phyloP scores from a whole-genome alignment of 139 green algal species.

The Zygnema cylindricum region DNA sequence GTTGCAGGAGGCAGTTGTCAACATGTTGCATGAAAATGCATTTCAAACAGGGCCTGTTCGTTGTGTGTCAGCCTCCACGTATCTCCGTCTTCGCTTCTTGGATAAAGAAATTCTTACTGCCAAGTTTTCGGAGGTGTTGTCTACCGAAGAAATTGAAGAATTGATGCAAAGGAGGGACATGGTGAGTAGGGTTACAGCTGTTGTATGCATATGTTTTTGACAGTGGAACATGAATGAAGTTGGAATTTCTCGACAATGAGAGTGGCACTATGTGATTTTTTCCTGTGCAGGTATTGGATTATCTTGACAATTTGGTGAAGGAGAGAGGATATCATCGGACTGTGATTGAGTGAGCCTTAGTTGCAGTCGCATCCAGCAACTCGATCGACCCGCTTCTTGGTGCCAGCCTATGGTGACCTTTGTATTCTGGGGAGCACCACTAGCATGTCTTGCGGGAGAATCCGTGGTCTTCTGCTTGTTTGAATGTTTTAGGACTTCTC shows the following conservation, averaged over 20 bases:
- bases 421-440: no score
- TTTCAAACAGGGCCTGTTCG: constrained; percentile 76
- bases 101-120: constrained; percentile 63
- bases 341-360: constrained; percentile 41
- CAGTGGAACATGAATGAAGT: not conserved
- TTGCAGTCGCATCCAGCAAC: no score
- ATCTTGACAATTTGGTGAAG: constrained; percentile 79
- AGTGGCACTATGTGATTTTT: constrained; percentile 1
- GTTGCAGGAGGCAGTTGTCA: constrained; percentile 62
- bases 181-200: constrained; percentile 6
- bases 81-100: constrained; percentile 80
- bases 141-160: constrained; percentile 66
- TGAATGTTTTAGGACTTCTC: no score
- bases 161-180: constrained; percentile 70
- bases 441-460: no score
- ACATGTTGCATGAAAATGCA: constrained; percentile 78
- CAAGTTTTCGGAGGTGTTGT: constrained; percentile 65
- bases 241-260: not conserved
- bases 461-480: no score
- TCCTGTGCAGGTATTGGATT: constrained; percentile 69
- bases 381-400: no score
- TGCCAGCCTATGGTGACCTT: no score
- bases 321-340: constrained; percentile 66
- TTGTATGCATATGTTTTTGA: not conserved
- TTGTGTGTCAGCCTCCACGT: constrained; percentile 74